Evolutionary conservation across 2,329 filamentous ascomycete species (phyloP).

Genomic region (Cytospora leucostoma): DNA sequence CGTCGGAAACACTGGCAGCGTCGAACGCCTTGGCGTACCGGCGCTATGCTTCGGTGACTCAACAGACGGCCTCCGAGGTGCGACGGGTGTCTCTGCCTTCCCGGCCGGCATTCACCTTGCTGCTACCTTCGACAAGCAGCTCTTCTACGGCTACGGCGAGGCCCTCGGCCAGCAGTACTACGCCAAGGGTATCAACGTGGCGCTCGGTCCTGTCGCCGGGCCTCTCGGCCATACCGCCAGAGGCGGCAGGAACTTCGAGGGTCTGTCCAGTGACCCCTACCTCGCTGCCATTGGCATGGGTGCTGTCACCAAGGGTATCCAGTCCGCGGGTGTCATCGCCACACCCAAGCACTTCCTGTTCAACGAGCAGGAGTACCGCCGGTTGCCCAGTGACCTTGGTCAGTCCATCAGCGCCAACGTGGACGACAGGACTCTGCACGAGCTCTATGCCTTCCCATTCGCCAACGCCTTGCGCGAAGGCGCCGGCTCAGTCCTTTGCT

Average conservation of each 20-base stretch:
- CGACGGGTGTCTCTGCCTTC: slow-evolving; percentile 49
- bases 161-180: slow-evolving; percentile 70
- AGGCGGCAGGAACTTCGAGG: slow-evolving; percentile 65
- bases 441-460: slow-evolving; percentile 46
- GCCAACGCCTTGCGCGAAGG: slow-evolving; percentile 23
- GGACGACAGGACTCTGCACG: slow-evolving; percentile 44
- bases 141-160: slow-evolving; percentile 65
- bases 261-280: slow-evolving; percentile 56
- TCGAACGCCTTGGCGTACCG: slow-evolving; percentile 43
- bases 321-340: slow-evolving; percentile 73
- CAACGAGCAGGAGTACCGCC: slow-evolving; percentile 47
- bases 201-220: slow-evolving; percentile 59
- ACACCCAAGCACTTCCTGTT: slow-evolving; percentile 66
- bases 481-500: slow-evolving; percentile 22
- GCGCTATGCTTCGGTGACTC: slow-evolving; percentile 49
- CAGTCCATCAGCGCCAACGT: slow-evolving; percentile 44
- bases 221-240: slow-evolving; percentile 64
- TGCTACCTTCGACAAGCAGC: slow-evolving; percentile 67
- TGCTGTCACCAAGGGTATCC: slow-evolving; percentile 68
- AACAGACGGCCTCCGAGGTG: slow-evolving; percentile 38
- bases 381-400: slow-evolving; percentile 48
- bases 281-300: slow-evolving; percentile 50
- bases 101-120: slow-evolving; percentile 70
- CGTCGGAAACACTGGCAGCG: slow-evolving; percentile 36
- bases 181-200: slow-evolving; percentile 70